Evolutionary conservation across 129 eudicot species (phyloP).

Genomic region (Scalesia atractyloides): DNA sequence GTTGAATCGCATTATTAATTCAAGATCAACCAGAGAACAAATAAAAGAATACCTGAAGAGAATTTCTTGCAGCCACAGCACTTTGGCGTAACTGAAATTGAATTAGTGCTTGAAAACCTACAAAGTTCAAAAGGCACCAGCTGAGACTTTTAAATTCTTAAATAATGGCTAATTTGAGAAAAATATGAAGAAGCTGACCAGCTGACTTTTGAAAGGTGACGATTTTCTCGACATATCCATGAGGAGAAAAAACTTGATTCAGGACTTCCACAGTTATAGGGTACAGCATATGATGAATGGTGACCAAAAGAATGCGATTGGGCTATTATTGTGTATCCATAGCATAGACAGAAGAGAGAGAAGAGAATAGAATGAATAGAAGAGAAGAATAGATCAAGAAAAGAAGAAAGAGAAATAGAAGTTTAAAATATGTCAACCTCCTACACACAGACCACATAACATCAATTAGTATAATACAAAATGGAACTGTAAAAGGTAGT

Average conservation of each 20-base stretch:
- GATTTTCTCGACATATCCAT: slow-evolving; percentile 97
- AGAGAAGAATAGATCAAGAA: slow-evolving; percentile 72
- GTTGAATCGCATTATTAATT: slow-evolving; percentile 12
- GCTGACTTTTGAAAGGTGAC: slow-evolving; percentile 99
- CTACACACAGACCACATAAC: slow-evolving; percentile 31
- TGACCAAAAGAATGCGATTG: slow-evolving; percentile 98
- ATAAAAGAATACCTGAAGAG: slow-evolving; percentile 76
- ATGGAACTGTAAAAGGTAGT: not conserved
- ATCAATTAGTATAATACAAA: not conserved
- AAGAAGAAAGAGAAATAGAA: slow-evolving; percentile 45
- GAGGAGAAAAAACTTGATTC: slow-evolving; percentile 99
- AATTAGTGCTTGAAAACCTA: slow-evolving; percentile 95
- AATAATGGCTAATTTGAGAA: not conserved
- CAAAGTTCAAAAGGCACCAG: slow-evolving; percentile 16
- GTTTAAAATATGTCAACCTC: slow-evolving; percentile 41
- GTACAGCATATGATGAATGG: slow-evolving; percentile 98
- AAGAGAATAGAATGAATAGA: slow-evolving; percentile 89
- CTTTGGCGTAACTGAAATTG: slow-evolving; percentile 77
- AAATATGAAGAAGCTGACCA: slow-evolving; percentile 80
- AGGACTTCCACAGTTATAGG: slow-evolving; percentile 99
- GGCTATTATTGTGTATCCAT: slow-evolving; percentile 72
- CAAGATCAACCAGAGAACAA: slow-evolving; percentile 11
- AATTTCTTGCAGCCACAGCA: slow-evolving; percentile 78
- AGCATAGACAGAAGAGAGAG: slow-evolving; percentile 79
- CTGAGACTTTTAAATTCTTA: not conserved